Evolutionary conservation across 2,329 filamentous ascomycete species (phyloP).

Genomic region (Pseudogymnoascus sp.): DNA sequence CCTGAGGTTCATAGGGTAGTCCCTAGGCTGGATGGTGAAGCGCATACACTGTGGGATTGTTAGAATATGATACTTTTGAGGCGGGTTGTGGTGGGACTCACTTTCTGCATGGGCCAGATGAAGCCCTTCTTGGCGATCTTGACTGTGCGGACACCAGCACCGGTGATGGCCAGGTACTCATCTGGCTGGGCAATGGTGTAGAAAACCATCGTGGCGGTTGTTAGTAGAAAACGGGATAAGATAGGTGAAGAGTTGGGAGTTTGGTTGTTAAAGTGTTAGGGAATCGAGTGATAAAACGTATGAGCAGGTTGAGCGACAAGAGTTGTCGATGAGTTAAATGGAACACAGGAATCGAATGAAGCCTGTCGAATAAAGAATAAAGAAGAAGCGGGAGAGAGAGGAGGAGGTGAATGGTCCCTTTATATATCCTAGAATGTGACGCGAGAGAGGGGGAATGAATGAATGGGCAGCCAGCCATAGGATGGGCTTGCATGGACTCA

Average conservation of each 20-base stretch:
- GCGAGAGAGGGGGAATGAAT: neutral
- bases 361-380: neutral
- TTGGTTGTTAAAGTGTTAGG: neutral
- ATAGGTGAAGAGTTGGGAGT: neutral
- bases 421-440: neutral
- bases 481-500: neutral
- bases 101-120: slow-evolving; percentile 62
- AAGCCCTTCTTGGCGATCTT: slow-evolving; percentile 72
- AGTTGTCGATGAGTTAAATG: neutral
- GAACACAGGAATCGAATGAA: neutral
- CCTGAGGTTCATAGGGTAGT: slow-evolving; percentile 74
- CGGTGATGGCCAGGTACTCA: slow-evolving; percentile 82
- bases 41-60: slow-evolving; percentile 29
- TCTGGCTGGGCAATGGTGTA: slow-evolving; percentile 67
- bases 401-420: neutral
- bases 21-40: slow-evolving; percentile 61
- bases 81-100: slow-evolving; percentile 29
- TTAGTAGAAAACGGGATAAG: neutral
- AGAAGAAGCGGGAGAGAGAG: neutral
- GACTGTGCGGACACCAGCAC: slow-evolving; percentile 65
- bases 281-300: neutral
- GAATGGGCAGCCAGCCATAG: neutral
- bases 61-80: neutral
- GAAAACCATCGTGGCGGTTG: slow-evolving; percentile 37
- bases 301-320: neutral